Evolutionary conservation across 192 early-diverging fungal genomes (phyloP), one percentile per base, ranked within the genome.

Genomic region (Podila epicladia): DNA sequence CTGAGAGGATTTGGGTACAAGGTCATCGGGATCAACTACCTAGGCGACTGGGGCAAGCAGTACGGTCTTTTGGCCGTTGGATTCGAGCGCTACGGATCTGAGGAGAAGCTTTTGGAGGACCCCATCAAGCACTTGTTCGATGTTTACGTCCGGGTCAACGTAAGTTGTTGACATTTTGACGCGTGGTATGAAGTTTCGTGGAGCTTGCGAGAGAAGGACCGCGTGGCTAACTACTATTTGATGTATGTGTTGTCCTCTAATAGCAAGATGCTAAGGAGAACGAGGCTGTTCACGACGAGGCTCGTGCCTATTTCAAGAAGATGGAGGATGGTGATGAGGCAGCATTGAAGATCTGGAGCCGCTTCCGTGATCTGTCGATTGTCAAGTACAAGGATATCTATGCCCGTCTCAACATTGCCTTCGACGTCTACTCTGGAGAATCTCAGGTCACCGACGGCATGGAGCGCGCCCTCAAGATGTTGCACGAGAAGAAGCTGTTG

Each of bases 11-110:
- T 90, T 68, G 97, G 96, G 26, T 95, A 93, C 84, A 90, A 92
- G 1, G 91, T 92, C 6, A 86, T 95, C 37, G 88, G 90, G 8
- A 95, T 98, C 73, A 99, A 99, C 85, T 97, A 99, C 79, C 83
- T 99, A 24, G 98, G 98, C 28, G 97, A 99, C 76, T 99, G 98
- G 98, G 98, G 98, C 31, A 99, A 97, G 85, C 97, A 99, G 87
- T 99, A 96, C 79, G 98, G 96, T 72, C 85, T 98, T 68, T 88
- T 98, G 76, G 97, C 97, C 57, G 84, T 99, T 62, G 97, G 96
- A 67, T 97, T 91, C 82, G 86, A 86, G 65, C 90, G 90, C 64
- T 91, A 92, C 75, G 97, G 97, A 37, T 86, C 84, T 50, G 96
- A 98, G 69, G 90, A 95, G 66, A 78, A 90, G 71, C 88, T 98